A percentile compares a stretch with the other conserved stretches of the same genome.
These are phyloP conservation scores for Globisporangium emineosum DNA, from an alignment of 352 stramenopile species.

Conservation along the genomic window DNA sequence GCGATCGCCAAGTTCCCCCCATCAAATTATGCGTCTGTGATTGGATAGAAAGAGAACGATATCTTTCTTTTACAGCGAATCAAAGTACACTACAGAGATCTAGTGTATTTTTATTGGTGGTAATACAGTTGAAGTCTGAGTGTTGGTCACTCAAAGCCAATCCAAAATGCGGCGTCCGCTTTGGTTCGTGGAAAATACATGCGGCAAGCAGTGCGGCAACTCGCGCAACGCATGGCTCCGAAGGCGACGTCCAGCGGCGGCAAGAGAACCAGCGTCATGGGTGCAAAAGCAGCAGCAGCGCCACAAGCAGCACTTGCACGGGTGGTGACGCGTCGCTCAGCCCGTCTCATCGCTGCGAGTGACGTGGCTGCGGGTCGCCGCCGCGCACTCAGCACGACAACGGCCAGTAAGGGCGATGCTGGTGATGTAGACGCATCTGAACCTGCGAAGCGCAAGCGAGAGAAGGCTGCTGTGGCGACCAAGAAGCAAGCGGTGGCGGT, in stretches of 20 bases:
- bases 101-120: background rate
- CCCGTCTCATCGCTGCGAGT: slow-evolving; percentile 5
- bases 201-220: slow-evolving; percentile 5
- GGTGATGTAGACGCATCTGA: background rate
- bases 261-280: background rate
- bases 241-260: background rate
- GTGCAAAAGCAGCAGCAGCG: background rate
- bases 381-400: background rate
- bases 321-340: slow-evolving; percentile 8
- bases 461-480: background rate
- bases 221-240: background rate
- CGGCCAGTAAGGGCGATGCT: background rate
- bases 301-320: background rate
- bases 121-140: slow-evolving; percentile 2
- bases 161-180: too few relatives aligned
- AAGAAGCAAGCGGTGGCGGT: background rate
- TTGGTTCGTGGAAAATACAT: slow-evolving; percentile 12
- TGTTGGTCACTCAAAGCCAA: background rate
- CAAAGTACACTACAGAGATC: background rate
- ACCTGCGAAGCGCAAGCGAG: slow-evolving; percentile 9
- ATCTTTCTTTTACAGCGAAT: background rate
- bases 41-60: background rate
- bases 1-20: background rate
- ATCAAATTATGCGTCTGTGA: background rate
- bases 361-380: background rate